Evolutionary conservation across 192 early-diverging fungal genomes (phyloP).

Genomic region (Cetraspora pellucida): DNA sequence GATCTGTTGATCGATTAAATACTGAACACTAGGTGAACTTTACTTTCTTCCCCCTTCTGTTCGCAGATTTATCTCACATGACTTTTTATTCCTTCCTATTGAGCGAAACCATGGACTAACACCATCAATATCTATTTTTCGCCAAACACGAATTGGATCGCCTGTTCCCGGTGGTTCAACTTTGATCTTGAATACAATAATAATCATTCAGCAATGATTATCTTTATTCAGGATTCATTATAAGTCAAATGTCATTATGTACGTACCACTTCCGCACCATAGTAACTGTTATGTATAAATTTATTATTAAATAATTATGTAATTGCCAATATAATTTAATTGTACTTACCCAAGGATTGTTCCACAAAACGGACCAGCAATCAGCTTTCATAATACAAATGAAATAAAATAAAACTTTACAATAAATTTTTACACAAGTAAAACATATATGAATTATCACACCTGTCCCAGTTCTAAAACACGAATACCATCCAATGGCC

Average conservation of each 20-base stretch:
- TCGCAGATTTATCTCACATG: constrained; percentile 47
- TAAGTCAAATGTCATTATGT: constrained; percentile 12
- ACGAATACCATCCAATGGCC: too few relatives aligned
- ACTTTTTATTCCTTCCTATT: constrained; percentile 52
- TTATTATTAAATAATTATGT: background rate
- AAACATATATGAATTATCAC: too few relatives aligned
- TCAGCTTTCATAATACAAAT: constrained; percentile 34
- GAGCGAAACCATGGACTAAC: constrained; percentile 52
- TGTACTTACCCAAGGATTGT: constrained; percentile 48
- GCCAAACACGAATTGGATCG: constrained; percentile 51
- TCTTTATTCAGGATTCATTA: background rate
- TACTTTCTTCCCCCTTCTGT: constrained; percentile 48
- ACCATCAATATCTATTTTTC: constrained; percentile 49
- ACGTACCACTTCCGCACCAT: constrained; percentile 53
- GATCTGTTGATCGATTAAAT: too few relatives aligned
- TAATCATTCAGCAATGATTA: background rate
- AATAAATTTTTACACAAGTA: too few relatives aligned
- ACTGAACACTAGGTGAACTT: background rate
- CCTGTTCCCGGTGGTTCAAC: constrained; percentile 50
- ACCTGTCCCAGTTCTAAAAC: too few relatives aligned
- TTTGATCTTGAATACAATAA: constrained; percentile 40
- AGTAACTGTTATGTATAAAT: constrained; percentile 35
- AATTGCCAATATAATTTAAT: background rate
- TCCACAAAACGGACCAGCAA: constrained; percentile 56
- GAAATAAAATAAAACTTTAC: too few relatives aligned